phyloP scores from a whole-genome alignment of 805 yeast genomes.

The Wickerhamiella sorbophila region DNA sequence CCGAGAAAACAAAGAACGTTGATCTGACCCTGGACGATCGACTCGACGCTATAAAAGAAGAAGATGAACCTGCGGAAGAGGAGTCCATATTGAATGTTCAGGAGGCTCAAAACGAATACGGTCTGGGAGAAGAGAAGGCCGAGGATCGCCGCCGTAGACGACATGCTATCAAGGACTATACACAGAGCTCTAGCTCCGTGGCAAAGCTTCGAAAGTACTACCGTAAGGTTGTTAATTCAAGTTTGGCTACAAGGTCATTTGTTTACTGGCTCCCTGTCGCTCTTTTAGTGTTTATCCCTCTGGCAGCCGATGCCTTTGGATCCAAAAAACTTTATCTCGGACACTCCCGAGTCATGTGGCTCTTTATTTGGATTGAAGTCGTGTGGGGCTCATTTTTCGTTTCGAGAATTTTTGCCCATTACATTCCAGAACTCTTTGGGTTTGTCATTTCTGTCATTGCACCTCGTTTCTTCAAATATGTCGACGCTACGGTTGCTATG shows the following conservation, averaged over 20 bases:
- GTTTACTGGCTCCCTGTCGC: constrained; percentile 29
- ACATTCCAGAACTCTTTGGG: constrained; percentile 22
- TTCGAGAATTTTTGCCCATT: constrained; percentile 23
- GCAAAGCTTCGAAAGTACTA: constrained; percentile 11
- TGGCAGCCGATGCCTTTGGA: constrained; percentile 28
- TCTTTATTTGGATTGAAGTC: constrained; percentile 30
- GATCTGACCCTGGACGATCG: constrained; percentile 11
- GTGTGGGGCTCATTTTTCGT: constrained; percentile 27
- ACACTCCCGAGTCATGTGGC: constrained; percentile 25
- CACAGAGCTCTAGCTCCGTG: constrained; percentile 10
- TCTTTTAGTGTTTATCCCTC: constrained; percentile 25
- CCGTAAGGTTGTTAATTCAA: constrained; percentile 9
- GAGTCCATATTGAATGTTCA: constrained; percentile 10
- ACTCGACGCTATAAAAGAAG: constrained; percentile 16
- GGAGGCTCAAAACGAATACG: constrained; percentile 14
- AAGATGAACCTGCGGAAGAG: constrained; percentile 11
- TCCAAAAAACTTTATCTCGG: constrained; percentile 22
- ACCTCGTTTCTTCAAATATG: constrained; percentile 22
- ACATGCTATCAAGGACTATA: constrained; percentile 12
- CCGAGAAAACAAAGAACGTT: constrained; percentile 1
- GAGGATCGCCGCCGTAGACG: constrained; percentile 12
- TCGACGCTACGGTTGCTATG: constrained; percentile 24
- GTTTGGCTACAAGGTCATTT: constrained; percentile 23
- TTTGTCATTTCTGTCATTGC: constrained; percentile 21
- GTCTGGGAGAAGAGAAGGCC: constrained; percentile 7